Evolutionary conservation across 148 eudicot species (phyloP).

Genomic region (Talinum fruticosum): DNA sequence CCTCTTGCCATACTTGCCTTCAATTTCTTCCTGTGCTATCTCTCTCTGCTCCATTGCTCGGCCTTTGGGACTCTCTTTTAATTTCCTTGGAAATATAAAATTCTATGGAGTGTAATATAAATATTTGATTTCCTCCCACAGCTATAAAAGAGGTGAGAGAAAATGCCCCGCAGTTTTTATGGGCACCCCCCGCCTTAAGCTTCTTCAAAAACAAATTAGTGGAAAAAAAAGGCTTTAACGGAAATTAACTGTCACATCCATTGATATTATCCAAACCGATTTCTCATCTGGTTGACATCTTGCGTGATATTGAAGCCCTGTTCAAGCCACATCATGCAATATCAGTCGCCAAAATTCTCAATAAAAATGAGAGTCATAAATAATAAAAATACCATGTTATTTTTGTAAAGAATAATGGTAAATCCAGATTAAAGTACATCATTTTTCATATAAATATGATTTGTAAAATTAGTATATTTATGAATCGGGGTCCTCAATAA

Average conservation of each 20-base stretch:
- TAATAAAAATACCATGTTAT: too few relatives aligned
- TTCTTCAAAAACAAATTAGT: neutral
- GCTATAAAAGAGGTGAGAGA: constrained; percentile 1
- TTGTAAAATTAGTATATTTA: too few relatives aligned
- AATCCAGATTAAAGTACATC: too few relatives aligned
- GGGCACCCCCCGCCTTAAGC: neutral
- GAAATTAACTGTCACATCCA: constrained; percentile 33
- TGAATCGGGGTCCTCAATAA: too few relatives aligned
- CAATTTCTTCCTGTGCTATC: neutral
- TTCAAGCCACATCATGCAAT: constrained; percentile 7
- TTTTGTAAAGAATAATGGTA: too few relatives aligned
- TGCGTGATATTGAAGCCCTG: constrained; percentile 49
- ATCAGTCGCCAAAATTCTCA: neutral
- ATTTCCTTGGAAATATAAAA: neutral
- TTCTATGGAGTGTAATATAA: constrained; percentile 12
- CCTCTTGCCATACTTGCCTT: too few relatives aligned
- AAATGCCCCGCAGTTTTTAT: neutral
- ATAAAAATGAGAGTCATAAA: too few relatives aligned
- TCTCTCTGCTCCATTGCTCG: constrained; percentile 6
- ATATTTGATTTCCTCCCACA: neutral
- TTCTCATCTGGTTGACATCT: constrained; percentile 47
- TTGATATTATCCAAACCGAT: constrained; percentile 44
- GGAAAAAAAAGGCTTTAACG: neutral
- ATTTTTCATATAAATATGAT: too few relatives aligned
- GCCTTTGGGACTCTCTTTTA: neutral